phyloP scores from a whole-genome alignment of 495 filamentous ascomycete genomes.

The Aspergillus baeticus region DNA sequence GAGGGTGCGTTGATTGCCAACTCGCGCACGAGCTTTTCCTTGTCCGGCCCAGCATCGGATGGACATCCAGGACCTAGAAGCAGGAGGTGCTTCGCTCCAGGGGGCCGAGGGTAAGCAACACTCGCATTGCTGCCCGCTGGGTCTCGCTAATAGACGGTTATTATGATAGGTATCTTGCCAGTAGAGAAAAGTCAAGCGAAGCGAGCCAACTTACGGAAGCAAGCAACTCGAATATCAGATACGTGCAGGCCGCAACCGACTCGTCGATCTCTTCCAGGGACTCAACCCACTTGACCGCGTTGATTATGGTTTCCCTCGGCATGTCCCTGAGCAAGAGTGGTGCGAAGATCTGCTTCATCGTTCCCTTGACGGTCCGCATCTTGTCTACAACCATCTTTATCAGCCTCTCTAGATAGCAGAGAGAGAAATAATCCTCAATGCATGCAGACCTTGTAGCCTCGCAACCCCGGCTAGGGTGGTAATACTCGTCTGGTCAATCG shows the following conservation, averaged over 20 bases:
- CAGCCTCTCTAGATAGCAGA: background rate
- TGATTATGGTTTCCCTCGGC: constrained; percentile 6
- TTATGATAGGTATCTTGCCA: background rate
- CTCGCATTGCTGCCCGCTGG: background rate
- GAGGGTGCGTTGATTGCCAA: constrained; percentile 1
- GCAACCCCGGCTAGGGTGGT: constrained; percentile 7
- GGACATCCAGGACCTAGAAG: constrained; percentile 14
- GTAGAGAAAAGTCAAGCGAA: background rate
- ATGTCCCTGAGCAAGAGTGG: constrained; percentile 4
- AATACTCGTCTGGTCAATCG: constrained; percentile 11
- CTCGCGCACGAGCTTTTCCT: constrained; percentile 7
- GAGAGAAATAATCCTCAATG: too few species aligned
- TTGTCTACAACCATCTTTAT: constrained; percentile 1
- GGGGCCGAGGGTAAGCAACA: constrained; percentile 13
- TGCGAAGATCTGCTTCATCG: constrained; percentile 16
- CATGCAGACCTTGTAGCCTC: constrained; percentile 13
- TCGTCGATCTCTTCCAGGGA: background rate
- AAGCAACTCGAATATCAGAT: constrained; percentile 13
- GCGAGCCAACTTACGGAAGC: constrained; percentile 4
- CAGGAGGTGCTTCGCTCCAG: constrained; percentile 9
- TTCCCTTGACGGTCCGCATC: constrained; percentile 9
- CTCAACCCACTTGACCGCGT: constrained; percentile 7
- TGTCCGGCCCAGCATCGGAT: background rate
- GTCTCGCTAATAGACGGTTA: constrained; percentile 2
- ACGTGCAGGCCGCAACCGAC: constrained; percentile 13